Conservation (phyloP, 140 eudicot genomes). For the Flaveria floridana region DNA sequence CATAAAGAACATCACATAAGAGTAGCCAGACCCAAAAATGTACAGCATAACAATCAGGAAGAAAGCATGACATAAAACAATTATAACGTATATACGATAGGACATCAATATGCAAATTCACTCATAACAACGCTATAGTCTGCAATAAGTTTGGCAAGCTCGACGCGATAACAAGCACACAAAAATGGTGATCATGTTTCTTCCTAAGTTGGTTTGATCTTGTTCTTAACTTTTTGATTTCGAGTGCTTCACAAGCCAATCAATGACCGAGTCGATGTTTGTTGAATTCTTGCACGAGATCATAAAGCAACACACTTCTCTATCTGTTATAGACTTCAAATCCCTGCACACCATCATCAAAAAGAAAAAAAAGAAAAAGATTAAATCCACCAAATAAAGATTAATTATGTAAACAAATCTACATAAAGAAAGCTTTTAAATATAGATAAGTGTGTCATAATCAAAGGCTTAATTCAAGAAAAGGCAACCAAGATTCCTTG, state of each 20-base stretch:
- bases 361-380: not conserved
- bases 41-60: slow-evolving; percentile 15
- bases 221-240: slow-evolving; percentile 33
- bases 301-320: slow-evolving; percentile 94
- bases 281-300: slow-evolving; percentile 83
- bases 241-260: slow-evolving; percentile 86
- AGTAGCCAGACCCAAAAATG: not conserved
- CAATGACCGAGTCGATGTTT: slow-evolving; percentile 73
- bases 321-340: slow-evolving; percentile 55
- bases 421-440: not conserved
- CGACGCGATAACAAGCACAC: not conserved
- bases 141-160: slow-evolving; percentile 10
- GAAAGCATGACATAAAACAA: slow-evolving; percentile 10
- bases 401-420: not conserved
- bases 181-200: not conserved
- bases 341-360: slow-evolving; percentile 45
- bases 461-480: not conserved
- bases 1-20: not conserved
- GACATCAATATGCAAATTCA: not conserved
- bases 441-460: not conserved
- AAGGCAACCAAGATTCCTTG: not conserved
- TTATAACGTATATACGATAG: not conserved
- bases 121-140: slow-evolving; percentile 1
- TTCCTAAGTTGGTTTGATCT: not conserved
- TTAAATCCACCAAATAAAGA: not conserved